phyloP scores from a whole-genome alignment of 2,329 filamentous ascomycete genomes.

The Fonsecaea pedrosoi region DNA sequence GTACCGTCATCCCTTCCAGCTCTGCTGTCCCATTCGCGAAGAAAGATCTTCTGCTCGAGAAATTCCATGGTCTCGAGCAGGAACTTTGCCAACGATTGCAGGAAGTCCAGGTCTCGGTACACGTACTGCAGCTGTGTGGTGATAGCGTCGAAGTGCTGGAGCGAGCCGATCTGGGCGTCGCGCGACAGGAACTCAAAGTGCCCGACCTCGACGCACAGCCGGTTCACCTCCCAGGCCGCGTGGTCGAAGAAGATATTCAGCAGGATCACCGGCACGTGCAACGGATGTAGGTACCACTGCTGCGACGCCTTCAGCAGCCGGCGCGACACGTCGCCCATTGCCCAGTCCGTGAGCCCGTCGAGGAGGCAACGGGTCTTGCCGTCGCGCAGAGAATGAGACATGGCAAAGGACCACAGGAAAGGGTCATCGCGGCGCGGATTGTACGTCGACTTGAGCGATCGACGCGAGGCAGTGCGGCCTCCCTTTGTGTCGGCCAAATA shows the following conservation, averaged over 20 bases:
- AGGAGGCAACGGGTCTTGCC: slow-evolving; percentile 24
- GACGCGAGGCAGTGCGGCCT: not conserved
- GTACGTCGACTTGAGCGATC: slow-evolving; percentile 16
- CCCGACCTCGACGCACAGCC: slow-evolving; percentile 19
- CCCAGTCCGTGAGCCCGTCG: slow-evolving; percentile 24
- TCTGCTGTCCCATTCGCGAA: not conserved
- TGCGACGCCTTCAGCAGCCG: slow-evolving; percentile 17
- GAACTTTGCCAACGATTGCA: slow-evolving; percentile 23
- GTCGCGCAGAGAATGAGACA: slow-evolving; percentile 26
- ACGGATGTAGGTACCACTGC: slow-evolving; percentile 24
- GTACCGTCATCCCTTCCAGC: slow-evolving; percentile 11
- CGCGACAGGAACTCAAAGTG: slow-evolving; percentile 24
- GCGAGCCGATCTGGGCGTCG: slow-evolving; percentile 18
- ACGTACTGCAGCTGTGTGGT: slow-evolving; percentile 26
- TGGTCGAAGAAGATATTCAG: slow-evolving; percentile 27
- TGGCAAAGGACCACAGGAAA: slow-evolving; percentile 30
- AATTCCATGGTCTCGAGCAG: slow-evolving; percentile 27
- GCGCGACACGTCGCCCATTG: slow-evolving; percentile 20
- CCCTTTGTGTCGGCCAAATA: slow-evolving; percentile 16
- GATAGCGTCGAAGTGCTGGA: slow-evolving; percentile 28
- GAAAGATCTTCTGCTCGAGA: slow-evolving; percentile 27
- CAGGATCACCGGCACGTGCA: slow-evolving; percentile 23
- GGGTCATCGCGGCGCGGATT: slow-evolving; percentile 25
- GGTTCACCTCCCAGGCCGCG: slow-evolving; percentile 27
- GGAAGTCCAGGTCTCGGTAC: slow-evolving; percentile 15